phyloP scores from a whole-genome alignment of 352 stramenopile genomes.

The Globisporangium recalcitrans region DNA sequence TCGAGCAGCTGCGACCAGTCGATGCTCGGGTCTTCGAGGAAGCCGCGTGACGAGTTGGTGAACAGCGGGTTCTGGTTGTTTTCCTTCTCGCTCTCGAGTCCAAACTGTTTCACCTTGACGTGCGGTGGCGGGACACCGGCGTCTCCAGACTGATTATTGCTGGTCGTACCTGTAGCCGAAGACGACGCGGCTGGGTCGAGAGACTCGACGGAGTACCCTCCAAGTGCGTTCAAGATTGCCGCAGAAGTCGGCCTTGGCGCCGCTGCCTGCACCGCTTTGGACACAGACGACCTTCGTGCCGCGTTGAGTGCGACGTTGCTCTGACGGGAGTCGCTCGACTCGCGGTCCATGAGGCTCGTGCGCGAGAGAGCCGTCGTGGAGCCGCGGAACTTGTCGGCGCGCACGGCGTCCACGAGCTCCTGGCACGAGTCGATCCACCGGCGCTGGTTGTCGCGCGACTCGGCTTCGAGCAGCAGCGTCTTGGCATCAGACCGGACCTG shows the following conservation, averaged over 20 bases:
- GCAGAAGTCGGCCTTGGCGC: slow-evolving; percentile 4
- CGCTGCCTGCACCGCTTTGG: slow-evolving; percentile 17
- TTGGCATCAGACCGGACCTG: slow-evolving; percentile 57
- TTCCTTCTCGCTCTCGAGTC: slow-evolving; percentile 8
- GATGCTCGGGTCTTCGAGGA: slow-evolving; percentile 18
- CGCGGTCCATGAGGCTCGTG: slow-evolving; percentile 19
- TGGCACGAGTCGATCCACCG: slow-evolving; percentile 72
- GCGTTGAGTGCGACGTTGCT: neutral
- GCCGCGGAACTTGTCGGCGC: slow-evolving; percentile 57
- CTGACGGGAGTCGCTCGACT: slow-evolving; percentile 13
- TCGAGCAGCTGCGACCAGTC: slow-evolving; percentile 18
- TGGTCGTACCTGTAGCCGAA: slow-evolving; percentile 5
- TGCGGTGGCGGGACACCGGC: neutral
- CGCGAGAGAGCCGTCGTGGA: slow-evolving; percentile 18
- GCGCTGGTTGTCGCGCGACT: slow-evolving; percentile 54
- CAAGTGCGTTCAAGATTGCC: slow-evolving; percentile 4
- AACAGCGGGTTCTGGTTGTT: slow-evolving; percentile 20
- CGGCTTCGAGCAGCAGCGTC: slow-evolving; percentile 58
- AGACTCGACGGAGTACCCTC: slow-evolving; percentile 2
- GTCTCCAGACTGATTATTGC: neutral
- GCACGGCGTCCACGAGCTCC: slow-evolving; percentile 56
- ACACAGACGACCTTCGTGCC: slow-evolving; percentile 18
- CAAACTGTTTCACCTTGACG: neutral
- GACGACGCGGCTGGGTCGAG: slow-evolving; percentile 9
- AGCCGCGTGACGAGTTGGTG: slow-evolving; percentile 13